Conservation (phyloP, 768 basidiomycete genomes). For the Termitomyces sp. region DNA sequence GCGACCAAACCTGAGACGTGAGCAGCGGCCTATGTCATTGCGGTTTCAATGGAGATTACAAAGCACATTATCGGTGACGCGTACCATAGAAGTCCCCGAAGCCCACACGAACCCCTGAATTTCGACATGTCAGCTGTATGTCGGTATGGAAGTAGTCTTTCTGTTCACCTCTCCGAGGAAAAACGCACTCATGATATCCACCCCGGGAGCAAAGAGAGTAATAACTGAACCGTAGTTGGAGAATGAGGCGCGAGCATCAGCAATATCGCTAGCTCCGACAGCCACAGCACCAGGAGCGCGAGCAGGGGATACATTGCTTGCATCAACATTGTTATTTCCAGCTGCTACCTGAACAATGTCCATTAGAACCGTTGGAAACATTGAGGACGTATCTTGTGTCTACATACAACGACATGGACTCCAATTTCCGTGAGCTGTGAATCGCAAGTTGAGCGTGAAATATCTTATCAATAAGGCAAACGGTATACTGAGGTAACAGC, state of each 20-base stretch:
- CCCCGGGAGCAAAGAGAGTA: conserved; percentile 31
- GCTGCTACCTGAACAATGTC: conserved; percentile 8
- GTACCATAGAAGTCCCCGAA: conserved; percentile 14
- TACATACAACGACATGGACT: conserved; percentile 1
- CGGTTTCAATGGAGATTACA: not conserved
- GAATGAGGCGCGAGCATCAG: conserved; percentile 25
- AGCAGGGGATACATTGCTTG: not conserved
- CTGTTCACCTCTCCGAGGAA: not conserved
- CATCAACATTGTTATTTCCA: conserved; percentile 7
- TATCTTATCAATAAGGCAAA: not conserved
- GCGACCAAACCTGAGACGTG: conserved; percentile 9
- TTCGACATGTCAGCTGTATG: too few species aligned
- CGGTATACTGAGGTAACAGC: not conserved
- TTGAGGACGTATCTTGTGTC: too few species aligned
- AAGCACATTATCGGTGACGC: not conserved
- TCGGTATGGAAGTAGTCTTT: too few species aligned
- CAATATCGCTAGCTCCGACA: conserved; percentile 20
- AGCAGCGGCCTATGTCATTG: conserved; percentile 5
- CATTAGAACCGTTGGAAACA: not conserved
- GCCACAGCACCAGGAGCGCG: conserved; percentile 7
- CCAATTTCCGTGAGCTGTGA: not conserved
- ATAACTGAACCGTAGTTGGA: conserved; percentile 32
- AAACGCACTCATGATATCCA: conserved; percentile 20
- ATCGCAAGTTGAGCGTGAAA: not conserved
- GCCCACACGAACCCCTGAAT: too few species aligned